phyloP scores from a whole-genome alignment of 148 eudicot genomes.

The Rhododendron griersonianum region DNA sequence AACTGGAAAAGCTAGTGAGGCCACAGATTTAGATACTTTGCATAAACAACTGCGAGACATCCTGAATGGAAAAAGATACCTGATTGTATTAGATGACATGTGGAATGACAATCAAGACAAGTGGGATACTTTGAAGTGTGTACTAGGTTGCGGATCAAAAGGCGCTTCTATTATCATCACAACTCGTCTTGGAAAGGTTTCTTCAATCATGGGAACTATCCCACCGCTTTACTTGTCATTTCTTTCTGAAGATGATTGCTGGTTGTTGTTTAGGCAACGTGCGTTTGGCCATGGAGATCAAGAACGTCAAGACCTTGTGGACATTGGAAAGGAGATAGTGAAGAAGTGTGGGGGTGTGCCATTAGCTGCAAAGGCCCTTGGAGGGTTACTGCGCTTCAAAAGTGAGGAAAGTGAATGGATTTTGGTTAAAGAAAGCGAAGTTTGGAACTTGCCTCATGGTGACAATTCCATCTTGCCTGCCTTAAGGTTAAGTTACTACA shows the following conservation, averaged over 20 bases:
- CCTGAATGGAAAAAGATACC: neutral
- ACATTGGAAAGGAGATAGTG: neutral
- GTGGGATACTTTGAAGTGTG: neutral
- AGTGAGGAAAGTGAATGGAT: neutral
- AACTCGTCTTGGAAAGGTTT: neutral
- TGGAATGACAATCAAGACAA: neutral
- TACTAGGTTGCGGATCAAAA: neutral
- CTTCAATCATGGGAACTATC: neutral
- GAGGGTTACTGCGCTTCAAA: neutral
- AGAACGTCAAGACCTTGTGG: neutral
- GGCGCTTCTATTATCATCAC: neutral
- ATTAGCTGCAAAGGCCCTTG: constrained; percentile 6
- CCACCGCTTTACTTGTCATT: neutral
- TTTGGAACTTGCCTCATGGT: neutral
- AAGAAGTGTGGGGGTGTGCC: constrained; percentile 3
- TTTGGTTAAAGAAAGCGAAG: neutral
- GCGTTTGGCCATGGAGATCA: neutral
- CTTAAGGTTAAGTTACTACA: neutral
- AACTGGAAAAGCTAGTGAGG: neutral
- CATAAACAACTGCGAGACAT: neutral
- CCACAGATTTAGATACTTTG: neutral
- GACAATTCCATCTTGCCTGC: neutral
- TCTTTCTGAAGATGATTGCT: neutral
- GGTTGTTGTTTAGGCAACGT: neutral
- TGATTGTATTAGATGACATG: neutral